phyloP scores from a whole-genome alignment of 176 grass and related monocot species.

The sorghum (Sorghum bicolor) region DNA sequence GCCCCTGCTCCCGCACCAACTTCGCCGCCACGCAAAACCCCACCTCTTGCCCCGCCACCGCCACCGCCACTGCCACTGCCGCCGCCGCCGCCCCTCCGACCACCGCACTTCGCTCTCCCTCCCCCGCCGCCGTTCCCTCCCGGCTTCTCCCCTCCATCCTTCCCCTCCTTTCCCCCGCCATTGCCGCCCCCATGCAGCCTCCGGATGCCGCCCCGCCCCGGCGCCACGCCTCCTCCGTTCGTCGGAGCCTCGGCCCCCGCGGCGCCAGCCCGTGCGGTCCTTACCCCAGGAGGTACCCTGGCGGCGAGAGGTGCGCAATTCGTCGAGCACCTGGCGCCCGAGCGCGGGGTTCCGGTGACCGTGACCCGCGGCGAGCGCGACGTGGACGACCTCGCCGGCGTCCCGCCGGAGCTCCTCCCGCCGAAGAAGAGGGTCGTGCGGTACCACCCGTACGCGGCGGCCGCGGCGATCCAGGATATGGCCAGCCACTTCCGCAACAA shows the following conservation, averaged over 20 bases:
- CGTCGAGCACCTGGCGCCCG: conserved; percentile 13
- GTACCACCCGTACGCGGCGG: conserved; percentile 20
- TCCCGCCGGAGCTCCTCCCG: conserved; percentile 30
- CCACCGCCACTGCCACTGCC: background rate
- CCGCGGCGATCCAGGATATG: conserved; percentile 24
- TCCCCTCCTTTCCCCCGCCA: background rate
- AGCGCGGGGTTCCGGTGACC: no score
- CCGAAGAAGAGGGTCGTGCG: conserved; percentile 41
- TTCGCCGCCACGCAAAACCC: conserved; percentile 30
- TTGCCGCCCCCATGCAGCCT: conserved; percentile 7
- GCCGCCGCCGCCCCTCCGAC: background rate
- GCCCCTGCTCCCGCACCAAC: background rate
- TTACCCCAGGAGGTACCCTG: background rate
- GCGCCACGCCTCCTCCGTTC: background rate
- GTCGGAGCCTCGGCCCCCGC: background rate
- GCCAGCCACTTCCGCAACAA: background rate
- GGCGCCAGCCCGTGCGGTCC: background rate
- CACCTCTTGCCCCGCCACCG: background rate
- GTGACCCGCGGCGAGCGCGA: background rate
- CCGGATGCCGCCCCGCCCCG: background rate
- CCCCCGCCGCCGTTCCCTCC: background rate
- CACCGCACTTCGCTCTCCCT: background rate
- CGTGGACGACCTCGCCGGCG: conserved; percentile 14
- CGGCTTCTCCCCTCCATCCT: background rate
- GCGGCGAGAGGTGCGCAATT: background rate